Base-by-base conservation (phyloP, 169 alveolate species). In the Cryptosporidium andersoni region DNA sequence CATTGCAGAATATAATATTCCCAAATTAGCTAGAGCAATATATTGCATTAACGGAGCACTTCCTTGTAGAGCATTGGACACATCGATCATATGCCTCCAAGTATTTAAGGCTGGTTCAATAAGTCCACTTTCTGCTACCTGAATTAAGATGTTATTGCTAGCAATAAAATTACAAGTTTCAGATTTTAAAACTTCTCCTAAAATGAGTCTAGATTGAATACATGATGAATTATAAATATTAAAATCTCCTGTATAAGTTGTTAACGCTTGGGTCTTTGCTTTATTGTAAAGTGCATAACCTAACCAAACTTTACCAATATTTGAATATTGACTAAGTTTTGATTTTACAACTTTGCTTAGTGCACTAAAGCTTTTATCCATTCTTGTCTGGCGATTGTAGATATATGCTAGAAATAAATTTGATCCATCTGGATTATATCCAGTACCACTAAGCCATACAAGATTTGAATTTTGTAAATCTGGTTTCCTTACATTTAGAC, bases 1-100 rank as follows among this genome's bases (percentile, higher is more conserved):
- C 36, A 74, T 2, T 7, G 36, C 60, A 11, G 85, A 66, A 74
- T 74, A 51, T 51, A 74, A 62, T 16, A 74, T 52, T 25, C 85
- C 85, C 40, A 74, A 43, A 58, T 74, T 74, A 11, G 60, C 40
- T 8, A 74, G 68, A 12, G 85, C 66, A 48, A 74, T 49, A 16
- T 58, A 74, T 14, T 74, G 66, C 85, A 74, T 74, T 39, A 12
- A 16, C 7, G 67, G 43, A 40, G 85, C 85, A n/a, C 74, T 47
- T 8, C 85, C 85, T 43, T 74, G 74, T 11, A 60, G 11, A 4
- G 85, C 85, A 34, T 68, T 48, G 2, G 85, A 56, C 9, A 74
- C 45, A 42, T 74, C 85, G n/a, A 64, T 43, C 85, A 74, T 74
- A 36, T 74, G 43, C 12, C 48, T 74, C 85, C 85, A 74, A 40